phyloP scores from a whole-genome alignment of 345 rosid species.

The Bruguiera gymnorhiza region DNA sequence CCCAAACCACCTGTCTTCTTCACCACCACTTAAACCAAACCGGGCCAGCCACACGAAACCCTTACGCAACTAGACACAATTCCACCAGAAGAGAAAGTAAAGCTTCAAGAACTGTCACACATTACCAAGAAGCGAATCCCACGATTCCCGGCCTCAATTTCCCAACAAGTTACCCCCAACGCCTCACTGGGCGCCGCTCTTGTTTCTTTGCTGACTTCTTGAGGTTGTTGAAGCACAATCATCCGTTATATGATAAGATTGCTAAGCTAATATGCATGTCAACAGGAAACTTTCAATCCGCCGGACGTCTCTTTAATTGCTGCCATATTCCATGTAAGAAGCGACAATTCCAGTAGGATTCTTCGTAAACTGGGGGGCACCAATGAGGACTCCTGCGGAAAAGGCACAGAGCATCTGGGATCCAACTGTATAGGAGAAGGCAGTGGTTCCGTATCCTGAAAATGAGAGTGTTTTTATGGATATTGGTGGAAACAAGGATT shows the following conservation, averaged over 20 bases:
- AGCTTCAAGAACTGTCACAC: constrained; percentile 56
- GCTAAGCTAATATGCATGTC: constrained; percentile 68
- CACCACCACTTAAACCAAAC: constrained; percentile 31
- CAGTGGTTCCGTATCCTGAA: too few relatives aligned
- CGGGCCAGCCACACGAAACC: constrained; percentile 13
- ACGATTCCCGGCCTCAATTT: constrained; percentile 63
- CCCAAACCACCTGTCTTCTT: constrained; percentile 40
- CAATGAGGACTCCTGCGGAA: constrained; percentile 39
- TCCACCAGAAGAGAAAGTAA: constrained; percentile 43
- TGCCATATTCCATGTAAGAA: constrained; percentile 62
- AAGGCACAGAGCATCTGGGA: too few relatives aligned
- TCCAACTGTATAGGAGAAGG: too few relatives aligned
- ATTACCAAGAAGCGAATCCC: constrained; percentile 52
- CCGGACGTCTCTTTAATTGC: constrained; percentile 49
- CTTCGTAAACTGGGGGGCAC: constrained; percentile 69
- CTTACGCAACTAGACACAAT: constrained; percentile 12
- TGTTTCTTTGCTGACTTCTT: neutral
- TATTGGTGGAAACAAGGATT: too few relatives aligned
- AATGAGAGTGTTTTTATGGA: too few relatives aligned
- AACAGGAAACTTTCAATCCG: constrained; percentile 65
- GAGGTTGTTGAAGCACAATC: constrained; percentile 94
- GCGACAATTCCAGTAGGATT: constrained; percentile 60
- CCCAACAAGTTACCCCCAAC: constrained; percentile 34
- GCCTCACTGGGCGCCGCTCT: neutral
- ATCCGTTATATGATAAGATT: constrained; percentile 62